phyloP scores from a whole-genome alignment of 805 yeast genomes.

The Ogataea angusta region DNA sequence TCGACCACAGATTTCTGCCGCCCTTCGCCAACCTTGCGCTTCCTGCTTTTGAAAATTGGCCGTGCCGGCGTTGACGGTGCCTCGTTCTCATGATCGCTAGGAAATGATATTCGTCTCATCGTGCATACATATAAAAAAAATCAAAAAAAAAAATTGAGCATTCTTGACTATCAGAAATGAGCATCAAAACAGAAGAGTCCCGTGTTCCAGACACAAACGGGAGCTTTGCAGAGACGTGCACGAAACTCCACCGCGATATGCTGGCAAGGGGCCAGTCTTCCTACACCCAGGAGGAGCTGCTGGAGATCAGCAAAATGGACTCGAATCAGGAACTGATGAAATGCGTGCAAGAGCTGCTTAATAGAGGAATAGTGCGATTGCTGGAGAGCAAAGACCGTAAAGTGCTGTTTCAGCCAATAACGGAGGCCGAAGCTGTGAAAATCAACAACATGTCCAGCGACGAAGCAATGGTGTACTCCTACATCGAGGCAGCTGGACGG shows the following conservation, averaged over 20 bases:
- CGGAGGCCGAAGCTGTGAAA: conserved; percentile 70
- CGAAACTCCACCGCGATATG: conserved; percentile 59
- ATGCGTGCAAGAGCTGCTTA: conserved; percentile 43
- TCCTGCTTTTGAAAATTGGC: conserved; percentile 6
- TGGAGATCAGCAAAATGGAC: conserved; percentile 41
- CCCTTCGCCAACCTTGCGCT: conserved; percentile 3
- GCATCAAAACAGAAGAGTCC: conserved; percentile 12
- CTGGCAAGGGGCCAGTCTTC: conserved; percentile 44
- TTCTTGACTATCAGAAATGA: neutral
- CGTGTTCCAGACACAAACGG: conserved; percentile 6
- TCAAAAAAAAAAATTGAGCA: conserved; percentile 1
- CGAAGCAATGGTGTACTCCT: conserved; percentile 86
- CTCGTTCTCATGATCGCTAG: conserved; percentile 4
- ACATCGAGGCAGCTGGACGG: conserved; percentile 88
- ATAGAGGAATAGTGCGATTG: conserved; percentile 58
- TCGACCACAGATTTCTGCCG: neutral
- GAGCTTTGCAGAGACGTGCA: neutral
- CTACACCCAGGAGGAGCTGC: conserved; percentile 69
- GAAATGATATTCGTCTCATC: conserved; percentile 9
- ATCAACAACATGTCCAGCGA: conserved; percentile 77
- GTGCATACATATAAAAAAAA: conserved; percentile 1
- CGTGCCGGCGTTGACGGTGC: neutral
- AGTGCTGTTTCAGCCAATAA: conserved; percentile 73
- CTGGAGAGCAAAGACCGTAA: conserved; percentile 58
- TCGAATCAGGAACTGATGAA: conserved; percentile 42